phyloP scores from a whole-genome alignment of 441 rosid species.

The Gossypium laxum region DNA sequence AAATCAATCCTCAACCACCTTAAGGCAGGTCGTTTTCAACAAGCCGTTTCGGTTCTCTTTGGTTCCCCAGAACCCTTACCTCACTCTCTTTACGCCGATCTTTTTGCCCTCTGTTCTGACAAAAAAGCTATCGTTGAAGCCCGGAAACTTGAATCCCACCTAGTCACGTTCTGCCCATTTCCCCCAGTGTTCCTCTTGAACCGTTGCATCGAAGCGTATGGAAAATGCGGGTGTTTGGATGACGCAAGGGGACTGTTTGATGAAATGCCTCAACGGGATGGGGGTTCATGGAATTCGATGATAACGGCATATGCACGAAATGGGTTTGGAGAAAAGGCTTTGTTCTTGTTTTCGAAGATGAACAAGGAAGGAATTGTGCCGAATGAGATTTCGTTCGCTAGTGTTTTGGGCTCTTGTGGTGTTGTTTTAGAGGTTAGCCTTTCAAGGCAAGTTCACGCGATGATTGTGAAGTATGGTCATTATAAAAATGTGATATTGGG shows the following conservation, averaged over 20 bases:
- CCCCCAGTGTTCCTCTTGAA: conserved; percentile 52
- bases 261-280: conserved; percentile 69
- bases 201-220: conserved; percentile 54
- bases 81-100: conserved; percentile 45
- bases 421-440: conserved; percentile 32
- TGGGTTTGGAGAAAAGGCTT: conserved; percentile 25
- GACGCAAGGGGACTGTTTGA: conserved; percentile 65
- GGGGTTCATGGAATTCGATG: conserved; percentile 83
- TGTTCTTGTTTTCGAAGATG: conserved; percentile 46
- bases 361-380: conserved; percentile 33
- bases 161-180: conserved; percentile 32
- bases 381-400: conserved; percentile 50
- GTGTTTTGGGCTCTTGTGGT: conserved; percentile 48
- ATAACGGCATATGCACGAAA: conserved; percentile 43
- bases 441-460: conserved; percentile 53
- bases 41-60: conserved; percentile 53
- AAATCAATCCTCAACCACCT: conserved; percentile 31
- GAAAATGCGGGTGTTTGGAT: conserved; percentile 34
- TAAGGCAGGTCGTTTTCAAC: conserved; percentile 28
- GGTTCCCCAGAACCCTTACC: conserved; percentile 41
- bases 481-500: conserved; percentile 50
- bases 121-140: conserved; percentile 44
- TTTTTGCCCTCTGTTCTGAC: conserved; percentile 48
- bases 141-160: conserved; percentile 60
- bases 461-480: conserved; percentile 45